Conservation (phyloP, 1,139 yeast genomes). For the Hemisphaericaspora xylanilytica region DNA sequence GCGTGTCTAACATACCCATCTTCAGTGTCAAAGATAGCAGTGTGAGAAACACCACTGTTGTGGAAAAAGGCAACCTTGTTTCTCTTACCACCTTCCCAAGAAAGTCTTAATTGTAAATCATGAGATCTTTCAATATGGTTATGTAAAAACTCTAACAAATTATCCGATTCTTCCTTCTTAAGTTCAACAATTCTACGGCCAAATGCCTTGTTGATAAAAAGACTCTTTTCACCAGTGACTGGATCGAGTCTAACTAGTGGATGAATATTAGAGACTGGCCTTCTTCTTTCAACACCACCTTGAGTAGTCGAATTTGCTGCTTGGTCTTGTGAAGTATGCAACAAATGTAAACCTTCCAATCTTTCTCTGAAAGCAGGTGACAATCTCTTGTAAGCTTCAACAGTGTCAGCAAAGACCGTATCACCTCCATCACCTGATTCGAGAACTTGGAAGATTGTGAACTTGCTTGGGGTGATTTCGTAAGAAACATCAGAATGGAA, state of each 20-base stretch:
- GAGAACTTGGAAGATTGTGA: conserved; percentile 30
- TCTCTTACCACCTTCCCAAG: conserved; percentile 45
- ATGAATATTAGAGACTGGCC: conserved; percentile 45
- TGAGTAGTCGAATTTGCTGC: conserved; percentile 45
- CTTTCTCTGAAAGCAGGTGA: conserved; percentile 28
- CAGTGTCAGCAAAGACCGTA: conserved; percentile 31
- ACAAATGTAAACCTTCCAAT: conserved; percentile 40
- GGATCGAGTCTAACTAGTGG: conserved; percentile 61
- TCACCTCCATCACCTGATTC: conserved; percentile 37
- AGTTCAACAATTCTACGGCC: conserved; percentile 55
- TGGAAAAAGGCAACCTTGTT: conserved; percentile 55
- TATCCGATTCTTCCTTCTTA: conserved; percentile 55
- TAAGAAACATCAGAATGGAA: conserved; percentile 36
- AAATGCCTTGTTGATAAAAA: conserved; percentile 54
- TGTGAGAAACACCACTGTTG: conserved; percentile 42
- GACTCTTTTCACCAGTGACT: conserved; percentile 50
- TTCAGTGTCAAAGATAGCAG: conserved; percentile 38
- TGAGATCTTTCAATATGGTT: conserved; percentile 45
- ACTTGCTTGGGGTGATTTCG: conserved; percentile 31
- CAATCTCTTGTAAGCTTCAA: conserved; percentile 32
- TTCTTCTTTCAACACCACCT: conserved; percentile 45
- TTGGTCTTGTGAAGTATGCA: conserved; percentile 66
- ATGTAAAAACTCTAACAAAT: conserved; percentile 49
- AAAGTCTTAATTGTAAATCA: conserved; percentile 56
- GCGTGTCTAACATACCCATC: conserved; percentile 44